Conservation (phyloP, 73 alveolate genomes). For the Paramecium sonneborni region DNA sequence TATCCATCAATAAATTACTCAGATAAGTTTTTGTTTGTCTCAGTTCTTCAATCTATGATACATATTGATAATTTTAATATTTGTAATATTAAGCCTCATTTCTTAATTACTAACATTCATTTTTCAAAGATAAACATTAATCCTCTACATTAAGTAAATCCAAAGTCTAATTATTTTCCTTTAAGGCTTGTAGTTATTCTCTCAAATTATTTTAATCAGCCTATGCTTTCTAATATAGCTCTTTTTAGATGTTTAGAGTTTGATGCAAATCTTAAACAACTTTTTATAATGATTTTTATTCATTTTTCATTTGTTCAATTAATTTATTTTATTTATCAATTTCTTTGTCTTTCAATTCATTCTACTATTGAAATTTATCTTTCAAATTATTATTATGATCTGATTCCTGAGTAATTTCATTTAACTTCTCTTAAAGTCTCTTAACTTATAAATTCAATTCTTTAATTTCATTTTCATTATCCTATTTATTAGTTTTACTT, state of each 20-base stretch:
- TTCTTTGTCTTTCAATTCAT: background rate
- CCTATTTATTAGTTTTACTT: background rate
- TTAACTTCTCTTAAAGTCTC: background rate
- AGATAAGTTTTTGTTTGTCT: background rate
- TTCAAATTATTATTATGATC: background rate
- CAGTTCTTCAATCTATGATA: background rate
- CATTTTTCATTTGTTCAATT: background rate
- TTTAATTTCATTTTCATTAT: background rate
- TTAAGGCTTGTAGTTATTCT: background rate
- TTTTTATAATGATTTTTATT: background rate
- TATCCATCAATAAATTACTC: constrained; percentile 14
- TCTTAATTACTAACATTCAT: constrained; percentile 15
- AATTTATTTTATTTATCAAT: background rate
- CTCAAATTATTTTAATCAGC: background rate
- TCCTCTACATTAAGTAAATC: background rate
- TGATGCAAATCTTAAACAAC: background rate
- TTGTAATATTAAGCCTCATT: background rate
- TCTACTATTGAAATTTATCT: background rate
- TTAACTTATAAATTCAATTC: background rate
- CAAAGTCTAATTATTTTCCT: background rate
- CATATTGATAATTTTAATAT: background rate
- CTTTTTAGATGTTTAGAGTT: background rate
- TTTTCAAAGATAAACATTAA: background rate
- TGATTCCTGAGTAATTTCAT: background rate
- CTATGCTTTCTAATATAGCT: background rate